Evolutionary conservation across 2,329 filamentous ascomycete species (phyloP).

Genomic region (Bipolaris zeicola): DNA sequence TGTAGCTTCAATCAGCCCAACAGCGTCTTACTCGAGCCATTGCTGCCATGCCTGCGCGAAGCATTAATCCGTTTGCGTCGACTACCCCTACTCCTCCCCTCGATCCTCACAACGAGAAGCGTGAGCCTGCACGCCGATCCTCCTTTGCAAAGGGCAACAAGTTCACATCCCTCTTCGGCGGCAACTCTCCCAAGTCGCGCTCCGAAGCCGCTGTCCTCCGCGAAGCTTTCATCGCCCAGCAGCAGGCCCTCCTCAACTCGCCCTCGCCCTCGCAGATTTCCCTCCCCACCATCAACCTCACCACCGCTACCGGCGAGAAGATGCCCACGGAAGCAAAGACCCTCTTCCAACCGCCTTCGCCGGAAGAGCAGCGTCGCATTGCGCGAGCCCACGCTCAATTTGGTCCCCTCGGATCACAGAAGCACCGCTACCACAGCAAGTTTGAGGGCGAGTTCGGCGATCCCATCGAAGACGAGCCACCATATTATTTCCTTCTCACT

Average conservation of each 20-base stretch:
- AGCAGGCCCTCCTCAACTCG: slow-evolving; percentile 66
- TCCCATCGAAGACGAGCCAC: slow-evolving; percentile 91
- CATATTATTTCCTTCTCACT: slow-evolving; percentile 95
- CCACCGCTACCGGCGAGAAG: slow-evolving; percentile 79
- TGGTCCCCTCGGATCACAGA: slow-evolving; percentile 78
- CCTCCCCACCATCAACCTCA: slow-evolving; percentile 88
- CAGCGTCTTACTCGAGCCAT: slow-evolving; percentile 10
- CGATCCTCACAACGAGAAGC: slow-evolving; percentile 61
- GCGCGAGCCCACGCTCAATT: slow-evolving; percentile 87
- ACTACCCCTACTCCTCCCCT: slow-evolving; percentile 58
- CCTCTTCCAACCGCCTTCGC: slow-evolving; percentile 85
- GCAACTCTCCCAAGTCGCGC: slow-evolving; percentile 73
- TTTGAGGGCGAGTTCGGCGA: slow-evolving; percentile 82
- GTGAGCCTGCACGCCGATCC: slow-evolving; percentile 55
- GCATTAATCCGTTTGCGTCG: slow-evolving; percentile 63
- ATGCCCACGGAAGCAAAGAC: slow-evolving; percentile 75
- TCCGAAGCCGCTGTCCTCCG: slow-evolving; percentile 66
- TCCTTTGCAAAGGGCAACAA: slow-evolving; percentile 67
- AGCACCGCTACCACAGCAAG: slow-evolving; percentile 86
- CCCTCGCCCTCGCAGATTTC: slow-evolving; percentile 71
- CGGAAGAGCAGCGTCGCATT: slow-evolving; percentile 77
- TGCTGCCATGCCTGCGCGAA: slow-evolving; percentile 66
- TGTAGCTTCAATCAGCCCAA: slow-evolving; percentile 6
- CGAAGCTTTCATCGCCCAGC: slow-evolving; percentile 65
- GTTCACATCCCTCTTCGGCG: slow-evolving; percentile 81